Percentiles rank a stretch among this genome's conserved stretches.
Evolutionary conservation across 2,329 filamentous ascomycete species (phyloP).

Genomic region (Dactylonectria estremocensis): DNA sequence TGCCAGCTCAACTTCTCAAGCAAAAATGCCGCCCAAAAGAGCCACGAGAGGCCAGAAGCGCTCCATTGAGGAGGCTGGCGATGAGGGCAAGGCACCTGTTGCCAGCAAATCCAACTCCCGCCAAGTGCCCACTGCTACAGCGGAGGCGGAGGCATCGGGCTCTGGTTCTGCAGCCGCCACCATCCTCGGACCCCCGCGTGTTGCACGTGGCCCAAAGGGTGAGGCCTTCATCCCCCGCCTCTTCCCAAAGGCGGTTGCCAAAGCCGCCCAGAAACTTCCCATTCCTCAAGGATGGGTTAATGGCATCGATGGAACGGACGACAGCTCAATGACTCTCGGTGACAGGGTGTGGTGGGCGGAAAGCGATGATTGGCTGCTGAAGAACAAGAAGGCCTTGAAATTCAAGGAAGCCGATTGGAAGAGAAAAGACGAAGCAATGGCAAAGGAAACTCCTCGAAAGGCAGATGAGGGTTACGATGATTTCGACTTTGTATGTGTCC

Average conservation of each 20-base stretch:
- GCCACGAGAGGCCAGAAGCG: neutral
- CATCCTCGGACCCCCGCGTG: neutral
- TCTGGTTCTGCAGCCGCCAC: neutral
- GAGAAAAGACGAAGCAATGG: constrained; percentile 38
- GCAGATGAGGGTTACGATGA: constrained; percentile 37
- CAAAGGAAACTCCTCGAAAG: constrained; percentile 20
- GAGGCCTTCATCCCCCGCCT: constrained; percentile 3
- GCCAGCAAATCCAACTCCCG: neutral
- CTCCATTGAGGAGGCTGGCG: neutral
- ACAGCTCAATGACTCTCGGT: constrained; percentile 32
- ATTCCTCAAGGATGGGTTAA: constrained; percentile 8
- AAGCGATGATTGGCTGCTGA: constrained; percentile 37
- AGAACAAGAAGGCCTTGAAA: constrained; percentile 37
- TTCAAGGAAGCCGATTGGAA: constrained; percentile 39
- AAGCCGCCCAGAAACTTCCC: neutral
- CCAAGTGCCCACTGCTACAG: neutral
- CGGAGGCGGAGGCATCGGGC: neutral
- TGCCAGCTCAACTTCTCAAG: neutral
- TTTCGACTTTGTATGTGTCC: constrained; percentile 43
- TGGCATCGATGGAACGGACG: constrained; percentile 38
- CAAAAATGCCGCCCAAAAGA: neutral
- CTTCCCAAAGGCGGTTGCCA: neutral
- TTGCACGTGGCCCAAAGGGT: constrained; percentile 6
- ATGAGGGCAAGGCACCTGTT: neutral
- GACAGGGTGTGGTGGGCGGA: constrained; percentile 42